Base-by-base conservation (phyloP, 2,329 filamentous ascomycete species). In the Penicillium nordicum region DNA sequence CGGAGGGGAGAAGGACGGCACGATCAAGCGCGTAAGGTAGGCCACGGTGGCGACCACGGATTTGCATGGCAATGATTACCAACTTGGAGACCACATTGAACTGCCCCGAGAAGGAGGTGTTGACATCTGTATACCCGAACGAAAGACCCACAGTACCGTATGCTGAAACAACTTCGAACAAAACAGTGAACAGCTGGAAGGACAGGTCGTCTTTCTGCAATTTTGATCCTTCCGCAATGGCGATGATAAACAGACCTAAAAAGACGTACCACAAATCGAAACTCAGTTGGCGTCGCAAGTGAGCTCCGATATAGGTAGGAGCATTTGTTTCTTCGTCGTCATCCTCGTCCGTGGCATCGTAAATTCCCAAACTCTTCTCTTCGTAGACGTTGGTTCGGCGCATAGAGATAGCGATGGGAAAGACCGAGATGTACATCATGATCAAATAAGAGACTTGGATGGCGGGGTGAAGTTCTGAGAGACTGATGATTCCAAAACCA, bases 371-470 rank as follows among this genome's bases (percentile, higher is more conserved):
- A 46, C 81, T 82, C 44, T 80, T 78, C 71, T 97, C 93, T 74
- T 97, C 93, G 77, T 97, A 97, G 2, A 97, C 93, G 71, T 97
- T 97, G 57, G 93, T 97, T 62, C 90, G 83, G 51, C 93, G 91
- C 66, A 97, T 89, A 7, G 90, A 94, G 67, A 97, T 97, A 70
- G 94, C 93, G 65, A 97, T 96, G 5, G 93, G 93, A 66, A 96
- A 96, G 57, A 97, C 90, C 56, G 92, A 96, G 60, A 97, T 96
- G 74, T 97, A 97, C 94, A 97, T 97, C 94, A 97, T 97, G 74
- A 97, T 87, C 74, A 97, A 80, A 76, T 97, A 97, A 25, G 92
- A 90, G 14, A 95, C 91, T 67, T 96, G 92, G 56, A 97, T 90
- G 3, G 89, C 94, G 1, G 94, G 92, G 63, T 97, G 92, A 2